Evolutionary conservation across 345 rosid genomes (phyloP).

Genomic region (Dipteronia dyeriana): DNA sequence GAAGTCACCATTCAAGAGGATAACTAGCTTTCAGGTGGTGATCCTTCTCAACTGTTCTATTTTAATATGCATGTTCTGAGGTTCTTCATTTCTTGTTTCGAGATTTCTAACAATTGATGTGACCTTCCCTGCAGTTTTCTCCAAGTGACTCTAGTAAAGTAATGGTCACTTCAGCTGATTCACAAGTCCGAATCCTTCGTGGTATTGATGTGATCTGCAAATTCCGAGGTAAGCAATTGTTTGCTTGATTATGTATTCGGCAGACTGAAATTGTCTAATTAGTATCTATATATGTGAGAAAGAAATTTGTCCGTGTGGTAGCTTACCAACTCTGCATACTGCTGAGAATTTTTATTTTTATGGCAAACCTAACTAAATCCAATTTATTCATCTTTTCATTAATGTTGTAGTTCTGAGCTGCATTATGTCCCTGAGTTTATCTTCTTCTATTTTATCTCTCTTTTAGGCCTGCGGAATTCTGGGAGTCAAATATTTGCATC

Average conservation of each 20-base stretch:
- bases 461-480: conserved; percentile 30
- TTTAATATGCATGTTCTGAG: background rate
- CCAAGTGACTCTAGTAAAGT: conserved; percentile 39
- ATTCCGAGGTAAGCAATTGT: conserved; percentile 33
- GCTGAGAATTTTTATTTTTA: background rate
- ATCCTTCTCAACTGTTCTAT: background rate
- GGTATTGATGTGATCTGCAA: conserved; percentile 40
- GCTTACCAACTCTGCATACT: background rate
- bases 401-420: background rate
- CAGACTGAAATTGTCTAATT: background rate
- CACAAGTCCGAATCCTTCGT: conserved; percentile 36
- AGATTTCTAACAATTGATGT: conserved; percentile 9
- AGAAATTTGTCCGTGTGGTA: background rate
- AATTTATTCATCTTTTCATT: background rate
- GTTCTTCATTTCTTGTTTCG: background rate
- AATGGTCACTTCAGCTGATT: conserved; percentile 51
- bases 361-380: background rate
- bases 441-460: background rate
- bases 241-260: conserved; percentile 4
- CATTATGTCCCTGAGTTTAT: background rate
- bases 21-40: conserved; percentile 50
- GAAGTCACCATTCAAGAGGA: conserved; percentile 45
- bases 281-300: background rate
- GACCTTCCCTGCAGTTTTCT: conserved; percentile 33
- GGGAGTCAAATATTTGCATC: conserved; percentile 44